Evolutionary conservation across 805 yeast species (phyloP).

Genomic region (Grigorovia transvaalensis): DNA sequence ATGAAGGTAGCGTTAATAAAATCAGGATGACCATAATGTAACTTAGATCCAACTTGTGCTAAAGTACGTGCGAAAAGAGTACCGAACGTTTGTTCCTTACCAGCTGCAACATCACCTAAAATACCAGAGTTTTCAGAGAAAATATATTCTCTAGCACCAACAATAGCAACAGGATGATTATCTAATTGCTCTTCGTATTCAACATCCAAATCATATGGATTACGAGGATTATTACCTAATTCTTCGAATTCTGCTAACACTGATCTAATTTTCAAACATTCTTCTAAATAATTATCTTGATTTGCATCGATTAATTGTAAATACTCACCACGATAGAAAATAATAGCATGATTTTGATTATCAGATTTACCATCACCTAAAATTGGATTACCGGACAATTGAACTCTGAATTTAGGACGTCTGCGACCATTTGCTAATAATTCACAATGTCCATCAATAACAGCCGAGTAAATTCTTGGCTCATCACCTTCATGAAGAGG

Average conservation of each 20-base stretch:
- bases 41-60: slow-evolving; percentile 87
- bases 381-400: slow-evolving; percentile 73
- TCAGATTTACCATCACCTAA: slow-evolving; percentile 94
- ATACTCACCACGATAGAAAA: slow-evolving; percentile 87
- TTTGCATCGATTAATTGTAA: slow-evolving; percentile 92
- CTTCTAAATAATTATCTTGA: slow-evolving; percentile 91
- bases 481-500: slow-evolving; percentile 59
- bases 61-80: slow-evolving; percentile 87
- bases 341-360: slow-evolving; percentile 79
- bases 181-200: slow-evolving; percentile 35
- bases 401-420: slow-evolving; percentile 66
- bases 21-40: slow-evolving; percentile 96
- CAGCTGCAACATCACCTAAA: slow-evolving; percentile 93
- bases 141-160: slow-evolving; percentile 92
- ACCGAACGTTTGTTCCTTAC: slow-evolving; percentile 95
- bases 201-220: slow-evolving; percentile 52
- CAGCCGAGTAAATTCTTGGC: slow-evolving; percentile 60
- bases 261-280: slow-evolving; percentile 80
- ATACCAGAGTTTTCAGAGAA: slow-evolving; percentile 89
- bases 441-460: slow-evolving; percentile 74
- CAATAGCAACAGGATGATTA: slow-evolving; percentile 84
- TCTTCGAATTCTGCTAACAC: slow-evolving; percentile 89
- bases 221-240: slow-evolving; percentile 39
- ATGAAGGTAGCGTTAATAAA: slow-evolving; percentile 80
- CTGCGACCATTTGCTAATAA: slow-evolving; percentile 60